These are phyloP conservation scores for Boletus sp. DNA, from an alignment of 768 basidiomycete genomes.

Conservation along the genomic window DNA sequence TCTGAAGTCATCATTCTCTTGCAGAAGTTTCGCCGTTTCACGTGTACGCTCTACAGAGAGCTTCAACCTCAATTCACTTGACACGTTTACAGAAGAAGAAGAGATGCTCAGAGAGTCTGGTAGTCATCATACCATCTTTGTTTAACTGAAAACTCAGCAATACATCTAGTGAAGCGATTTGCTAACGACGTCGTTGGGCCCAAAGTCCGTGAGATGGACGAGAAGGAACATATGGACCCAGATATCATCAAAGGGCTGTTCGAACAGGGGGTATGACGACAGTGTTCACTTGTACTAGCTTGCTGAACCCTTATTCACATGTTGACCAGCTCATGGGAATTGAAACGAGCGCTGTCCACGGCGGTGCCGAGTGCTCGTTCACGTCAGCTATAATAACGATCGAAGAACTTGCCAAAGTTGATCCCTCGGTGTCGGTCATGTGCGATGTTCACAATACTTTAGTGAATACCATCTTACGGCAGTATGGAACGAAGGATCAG, in stretches of 20 bases:
- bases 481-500: conserved; percentile 81
- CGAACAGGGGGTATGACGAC: conserved; percentile 80
- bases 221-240: conserved; percentile 93
- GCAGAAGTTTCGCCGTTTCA: conserved; percentile 29
- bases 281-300: neutral
- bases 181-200: conserved; percentile 88
- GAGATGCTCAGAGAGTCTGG: conserved; percentile 90
- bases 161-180: conserved; percentile 74
- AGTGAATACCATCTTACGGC: conserved; percentile 90
- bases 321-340: conserved; percentile 88
- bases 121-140: conserved; percentile 34
- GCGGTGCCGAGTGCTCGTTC: conserved; percentile 89
- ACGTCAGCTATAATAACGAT: conserved; percentile 95
- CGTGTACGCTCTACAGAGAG: conserved; percentile 26
- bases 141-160: conserved; percentile 4
- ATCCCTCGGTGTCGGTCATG: conserved; percentile 94
- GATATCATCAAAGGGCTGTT: conserved; percentile 84
- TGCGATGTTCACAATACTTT: conserved; percentile 99
- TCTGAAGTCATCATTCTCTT: neutral
- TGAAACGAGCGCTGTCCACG: conserved; percentile 80
- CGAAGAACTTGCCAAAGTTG: conserved; percentile 94
- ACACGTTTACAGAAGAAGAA: conserved; percentile 92
- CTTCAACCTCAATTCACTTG: conserved; percentile 56
- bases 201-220: conserved; percentile 96
- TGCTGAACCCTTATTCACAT: neutral